Percentiles rank a stretch among this genome's conserved stretches.
Conservation (phyloP, 768 basidiomycete species). For the Paxillus involutus region DNA sequence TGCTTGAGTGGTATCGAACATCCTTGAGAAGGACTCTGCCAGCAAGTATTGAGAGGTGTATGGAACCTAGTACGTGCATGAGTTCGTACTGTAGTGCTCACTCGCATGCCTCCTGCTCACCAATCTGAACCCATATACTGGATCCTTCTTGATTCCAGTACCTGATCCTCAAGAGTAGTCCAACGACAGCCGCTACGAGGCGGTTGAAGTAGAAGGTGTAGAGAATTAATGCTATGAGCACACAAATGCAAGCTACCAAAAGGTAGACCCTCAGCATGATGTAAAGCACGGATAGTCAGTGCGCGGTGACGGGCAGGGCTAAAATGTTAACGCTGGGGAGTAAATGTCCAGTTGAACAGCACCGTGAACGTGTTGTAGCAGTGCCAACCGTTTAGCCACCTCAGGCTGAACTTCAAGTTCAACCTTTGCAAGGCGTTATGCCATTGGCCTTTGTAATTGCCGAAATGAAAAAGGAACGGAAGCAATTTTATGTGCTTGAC, state of each 20-base stretch:
- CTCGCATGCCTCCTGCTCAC: conserved; percentile 37
- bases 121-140: conserved; percentile 85
- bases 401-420: too few relatives aligned
- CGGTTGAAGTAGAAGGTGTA: conserved; percentile 94
- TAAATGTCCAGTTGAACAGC: neutral
- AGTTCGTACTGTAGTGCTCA: neutral
- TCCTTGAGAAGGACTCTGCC: conserved; percentile 90
- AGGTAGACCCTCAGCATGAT: conserved; percentile 60
- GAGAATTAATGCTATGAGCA: conserved; percentile 54
- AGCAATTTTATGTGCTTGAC: neutral
- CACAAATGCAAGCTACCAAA: conserved; percentile 62
- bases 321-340: neutral
- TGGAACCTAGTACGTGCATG: conserved; percentile 56
- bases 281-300: neutral
- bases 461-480: neutral
- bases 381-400: too few relatives aligned
- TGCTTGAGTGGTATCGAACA: conserved; percentile 86
- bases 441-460: too few relatives aligned
- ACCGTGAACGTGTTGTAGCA: too few relatives aligned
- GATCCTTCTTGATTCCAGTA: conserved; percentile 78
- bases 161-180: conserved; percentile 62
- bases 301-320: neutral
- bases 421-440: too few relatives aligned
- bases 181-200: conserved; percentile 67
- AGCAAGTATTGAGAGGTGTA: conserved; percentile 86